phyloP scores from a whole-genome alignment of 2,329 filamentous ascomycete genomes.

The Curvularia verruculosa region DNA sequence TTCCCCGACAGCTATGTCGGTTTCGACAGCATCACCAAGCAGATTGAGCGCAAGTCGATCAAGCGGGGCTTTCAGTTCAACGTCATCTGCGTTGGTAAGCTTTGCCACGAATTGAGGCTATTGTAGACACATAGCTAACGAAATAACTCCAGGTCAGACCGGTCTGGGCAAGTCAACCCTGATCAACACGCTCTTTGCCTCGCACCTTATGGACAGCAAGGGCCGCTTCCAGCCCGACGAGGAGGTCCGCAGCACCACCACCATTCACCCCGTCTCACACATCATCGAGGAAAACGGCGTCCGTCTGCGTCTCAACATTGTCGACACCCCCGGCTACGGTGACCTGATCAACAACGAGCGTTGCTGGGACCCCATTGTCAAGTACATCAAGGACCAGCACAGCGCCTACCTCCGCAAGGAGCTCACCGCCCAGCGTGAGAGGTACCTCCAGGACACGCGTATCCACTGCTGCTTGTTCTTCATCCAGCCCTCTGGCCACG shows the following conservation, averaged over 20 bases:
- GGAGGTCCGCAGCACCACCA: slow-evolving; percentile 91
- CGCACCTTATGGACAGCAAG: slow-evolving; percentile 98
- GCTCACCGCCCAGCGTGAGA: slow-evolving; percentile 97
- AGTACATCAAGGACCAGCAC: slow-evolving; percentile 99
- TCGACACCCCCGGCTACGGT: slow-evolving; percentile 97
- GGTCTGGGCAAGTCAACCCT: slow-evolving; percentile 98
- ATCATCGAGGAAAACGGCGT: slow-evolving; percentile 99
- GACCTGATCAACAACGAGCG: slow-evolving; percentile 99
- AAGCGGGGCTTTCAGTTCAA: slow-evolving; percentile 99
- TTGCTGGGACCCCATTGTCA: slow-evolving; percentile 99
- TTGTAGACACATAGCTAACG: slow-evolving; percentile 9
- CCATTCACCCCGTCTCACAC: slow-evolving; percentile 97
- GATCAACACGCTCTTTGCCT: slow-evolving; percentile 99
- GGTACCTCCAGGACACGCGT: slow-evolving; percentile 98
- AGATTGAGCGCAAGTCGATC: slow-evolving; percentile 99
- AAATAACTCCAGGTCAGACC: slow-evolving; percentile 77
- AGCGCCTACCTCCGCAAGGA: slow-evolving; percentile 99
- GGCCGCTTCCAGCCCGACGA: slow-evolving; percentile 91
- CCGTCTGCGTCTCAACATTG: slow-evolving; percentile 95
- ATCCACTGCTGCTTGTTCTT: slow-evolving; percentile 99
- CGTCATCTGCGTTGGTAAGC: slow-evolving; percentile 97
- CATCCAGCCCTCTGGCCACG: slow-evolving; percentile 97
- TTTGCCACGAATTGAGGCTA: neutral
- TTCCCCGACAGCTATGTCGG: slow-evolving; percentile 98
- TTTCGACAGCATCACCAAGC: slow-evolving; percentile 99